phyloP scores from a whole-genome alignment of 352 stramenopile species.

The Globisporangium cystogenes region DNA sequence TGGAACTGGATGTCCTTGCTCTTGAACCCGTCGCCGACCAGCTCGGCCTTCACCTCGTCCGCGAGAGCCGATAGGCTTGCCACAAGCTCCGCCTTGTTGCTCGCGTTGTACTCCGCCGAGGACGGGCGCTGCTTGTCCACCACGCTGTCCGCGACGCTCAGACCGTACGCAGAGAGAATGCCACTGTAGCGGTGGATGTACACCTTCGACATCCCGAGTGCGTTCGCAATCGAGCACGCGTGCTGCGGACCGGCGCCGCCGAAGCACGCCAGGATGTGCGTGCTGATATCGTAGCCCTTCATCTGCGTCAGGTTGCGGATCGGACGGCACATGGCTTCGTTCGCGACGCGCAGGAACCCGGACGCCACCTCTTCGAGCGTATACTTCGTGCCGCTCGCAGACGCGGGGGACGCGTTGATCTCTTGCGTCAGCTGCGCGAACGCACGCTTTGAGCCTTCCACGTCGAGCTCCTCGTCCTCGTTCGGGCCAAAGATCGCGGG shows the following conservation, averaged over 20 bases:
- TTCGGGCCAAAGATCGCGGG: conserved; percentile 98
- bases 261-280: conserved; percentile 96
- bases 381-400: conserved; percentile 58
- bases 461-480: conserved; percentile 96
- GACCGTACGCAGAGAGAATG: conserved; percentile 97
- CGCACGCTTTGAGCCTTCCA: conserved; percentile 87
- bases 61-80: conserved; percentile 43
- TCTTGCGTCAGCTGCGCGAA: conserved; percentile 90
- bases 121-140: conserved; percentile 95
- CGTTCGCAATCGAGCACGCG: conserved; percentile 95
- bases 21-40: conserved; percentile 79
- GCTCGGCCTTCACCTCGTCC: conserved; percentile 54
- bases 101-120: conserved; percentile 49
- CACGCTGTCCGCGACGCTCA: conserved; percentile 96
- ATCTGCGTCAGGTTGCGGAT: conserved; percentile 99
- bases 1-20: conserved; percentile 90
- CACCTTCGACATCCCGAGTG: conserved; percentile 96
- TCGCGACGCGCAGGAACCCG: conserved; percentile 97
- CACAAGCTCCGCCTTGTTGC: conserved; percentile 48
- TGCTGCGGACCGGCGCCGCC: conserved; percentile 97
- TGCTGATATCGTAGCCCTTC: conserved; percentile 97
- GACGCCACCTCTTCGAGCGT: conserved; percentile 94
- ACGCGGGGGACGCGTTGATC: conserved; percentile 78
- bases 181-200: conserved; percentile 98
- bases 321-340: conserved; percentile 99